A percentile compares a stretch with the other conserved stretches of the same genome.
Conservation (phyloP, 1,284 basidiomycete genomes). For the Athelia sp. region DNA sequence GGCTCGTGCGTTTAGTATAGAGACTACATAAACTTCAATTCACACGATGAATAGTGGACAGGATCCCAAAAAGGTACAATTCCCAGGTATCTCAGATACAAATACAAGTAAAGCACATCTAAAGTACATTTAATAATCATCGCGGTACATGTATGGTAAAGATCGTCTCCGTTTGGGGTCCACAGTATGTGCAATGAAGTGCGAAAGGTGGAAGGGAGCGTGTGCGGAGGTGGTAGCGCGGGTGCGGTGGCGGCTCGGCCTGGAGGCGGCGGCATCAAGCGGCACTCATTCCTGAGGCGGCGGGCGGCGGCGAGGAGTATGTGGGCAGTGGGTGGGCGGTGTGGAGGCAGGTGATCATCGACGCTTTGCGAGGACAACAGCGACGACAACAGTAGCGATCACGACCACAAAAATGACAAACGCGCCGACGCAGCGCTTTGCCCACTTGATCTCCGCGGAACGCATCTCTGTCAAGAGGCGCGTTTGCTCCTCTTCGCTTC, state of each 20-base stretch:
- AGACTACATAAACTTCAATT: too few relatives aligned
- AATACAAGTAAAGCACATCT: too few relatives aligned
- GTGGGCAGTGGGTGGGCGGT: too few relatives aligned
- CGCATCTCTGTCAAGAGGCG: slow-evolving; percentile 24
- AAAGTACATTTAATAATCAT: too few relatives aligned
- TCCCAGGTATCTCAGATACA: too few relatives aligned
- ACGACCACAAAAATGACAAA: slow-evolving; percentile 18
- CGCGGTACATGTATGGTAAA: too few relatives aligned
- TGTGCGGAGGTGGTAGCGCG: neutral
- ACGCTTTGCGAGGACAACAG: neutral
- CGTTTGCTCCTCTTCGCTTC: slow-evolving; percentile 2
- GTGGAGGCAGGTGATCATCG: neutral
- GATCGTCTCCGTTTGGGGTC: too few relatives aligned
- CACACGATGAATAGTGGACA: too few relatives aligned
- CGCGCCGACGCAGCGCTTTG: slow-evolving; percentile 27
- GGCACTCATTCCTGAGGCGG: neutral
- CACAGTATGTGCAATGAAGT: neutral
- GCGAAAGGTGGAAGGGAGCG: neutral
- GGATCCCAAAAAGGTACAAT: too few relatives aligned
- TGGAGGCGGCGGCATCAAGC: neutral
- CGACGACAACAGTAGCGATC: slow-evolving; percentile 5
- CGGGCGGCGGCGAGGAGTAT: neutral
- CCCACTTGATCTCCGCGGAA: slow-evolving; percentile 35
- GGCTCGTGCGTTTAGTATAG: too few relatives aligned
- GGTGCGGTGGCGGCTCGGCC: neutral